These are phyloP conservation scores for Pseudogymnoascus sp. DNA, from an alignment of 2,329 filamentous ascomycete genomes.

Conservation along the genomic window DNA sequence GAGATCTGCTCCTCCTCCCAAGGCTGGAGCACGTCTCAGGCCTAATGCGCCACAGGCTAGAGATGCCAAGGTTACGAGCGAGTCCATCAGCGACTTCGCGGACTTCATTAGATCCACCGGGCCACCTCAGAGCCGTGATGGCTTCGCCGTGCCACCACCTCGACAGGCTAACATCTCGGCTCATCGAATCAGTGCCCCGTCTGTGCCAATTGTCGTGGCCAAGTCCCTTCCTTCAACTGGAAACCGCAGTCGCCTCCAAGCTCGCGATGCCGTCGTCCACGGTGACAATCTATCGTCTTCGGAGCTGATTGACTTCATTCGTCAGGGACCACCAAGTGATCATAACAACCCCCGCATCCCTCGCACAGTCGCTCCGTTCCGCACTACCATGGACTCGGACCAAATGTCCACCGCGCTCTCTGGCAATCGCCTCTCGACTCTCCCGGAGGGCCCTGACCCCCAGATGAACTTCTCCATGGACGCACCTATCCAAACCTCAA, in stretches of 20 bases:
- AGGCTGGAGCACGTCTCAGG: conserved; percentile 18
- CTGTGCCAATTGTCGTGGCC: conserved; percentile 14
- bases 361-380: conserved; percentile 74
- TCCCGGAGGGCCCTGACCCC: conserved; percentile 44
- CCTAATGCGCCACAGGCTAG: conserved; percentile 41
- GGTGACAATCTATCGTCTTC: conserved; percentile 55
- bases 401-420: conserved; percentile 51
- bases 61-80: conserved; percentile 62
- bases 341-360: conserved; percentile 64
- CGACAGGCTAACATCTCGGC: conserved; percentile 25
- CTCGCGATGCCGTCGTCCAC: conserved; percentile 61
- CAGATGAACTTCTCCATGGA: conserved; percentile 30
- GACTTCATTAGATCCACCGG: conserved; percentile 85
- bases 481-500: conserved; percentile 48
- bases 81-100: conserved; percentile 74
- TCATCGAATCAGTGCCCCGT: conserved; percentile 17
- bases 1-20: conserved; percentile 13
- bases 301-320: conserved; percentile 92
- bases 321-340: conserved; percentile 64
- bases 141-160: conserved; percentile 17
- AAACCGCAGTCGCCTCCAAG: conserved; percentile 50
- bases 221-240: conserved; percentile 27
- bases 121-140: conserved; percentile 41
- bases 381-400: conserved; percentile 78
- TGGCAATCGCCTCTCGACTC: conserved; percentile 46